A percentile compares a stretch with the other conserved stretches of the same genome.
phyloP scores from a whole-genome alignment of 2,329 filamentous ascomycete species.

The Macrophomina tecta region DNA sequence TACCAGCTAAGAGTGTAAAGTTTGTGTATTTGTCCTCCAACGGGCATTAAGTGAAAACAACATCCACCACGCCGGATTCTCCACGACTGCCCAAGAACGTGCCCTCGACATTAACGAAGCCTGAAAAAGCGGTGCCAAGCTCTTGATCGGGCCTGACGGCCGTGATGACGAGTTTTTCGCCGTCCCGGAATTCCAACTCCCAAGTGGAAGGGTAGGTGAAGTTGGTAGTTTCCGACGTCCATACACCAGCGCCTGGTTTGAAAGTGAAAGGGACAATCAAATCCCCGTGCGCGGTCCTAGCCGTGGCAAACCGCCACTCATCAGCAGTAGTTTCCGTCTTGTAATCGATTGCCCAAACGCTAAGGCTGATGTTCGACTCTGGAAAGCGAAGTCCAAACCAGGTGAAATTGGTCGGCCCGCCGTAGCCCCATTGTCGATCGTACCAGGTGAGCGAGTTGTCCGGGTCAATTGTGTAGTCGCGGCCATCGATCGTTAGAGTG shows the following conservation, averaged over 20 bases:
- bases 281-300: neutral
- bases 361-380: neutral
- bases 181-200: neutral
- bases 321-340: neutral
- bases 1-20: too few relatives aligned
- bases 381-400: neutral
- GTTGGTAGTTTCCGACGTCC: neutral
- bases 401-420: neutral
- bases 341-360: neutral
- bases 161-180: too few relatives aligned
- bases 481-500: neutral
- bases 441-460: neutral
- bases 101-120: too few relatives aligned
- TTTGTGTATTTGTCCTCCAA: too few relatives aligned
- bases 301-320: neutral
- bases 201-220: neutral
- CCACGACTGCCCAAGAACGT: too few relatives aligned
- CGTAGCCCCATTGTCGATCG: neutral
- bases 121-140: too few relatives aligned
- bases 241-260: neutral
- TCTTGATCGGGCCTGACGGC: too few relatives aligned
- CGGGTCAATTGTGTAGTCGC: neutral
- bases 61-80: too few relatives aligned
- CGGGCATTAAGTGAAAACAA: too few relatives aligned
- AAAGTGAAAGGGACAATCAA: neutral